Base-by-base conservation (phyloP, 169 alveolate genomes). In the Theileria luwenshuni region DNA sequence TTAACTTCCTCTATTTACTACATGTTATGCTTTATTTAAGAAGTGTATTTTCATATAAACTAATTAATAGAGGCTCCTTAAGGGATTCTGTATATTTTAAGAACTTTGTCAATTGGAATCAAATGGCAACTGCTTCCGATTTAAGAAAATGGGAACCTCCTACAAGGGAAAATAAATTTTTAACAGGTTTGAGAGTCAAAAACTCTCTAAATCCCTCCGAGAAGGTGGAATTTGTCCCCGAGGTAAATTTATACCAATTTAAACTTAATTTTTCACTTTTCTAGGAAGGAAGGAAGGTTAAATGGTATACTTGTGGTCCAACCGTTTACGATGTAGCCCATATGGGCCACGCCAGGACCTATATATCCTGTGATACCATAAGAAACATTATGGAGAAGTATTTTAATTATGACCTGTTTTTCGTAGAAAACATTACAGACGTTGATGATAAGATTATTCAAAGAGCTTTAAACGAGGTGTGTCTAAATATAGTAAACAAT, bases 301-400 rank as follows among this genome's bases (percentile, higher is more conserved):
- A 73, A 49, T 92, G 98, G 98, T 94, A 94, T 60, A 93, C 93
- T 83, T 95, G 98, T 76, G 98, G 98, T 0, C 98, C 98, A 27
- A 95, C 98, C 0, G 99, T 98, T 2, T 98, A 98, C 91, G 99
- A 96, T 79, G 89, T 96, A 42, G 97, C 99, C 1, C 99, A 98
- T 91, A 84, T 98, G 84, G 99, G 99, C 0, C 99, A 98, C 84
- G 99, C 99, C 13, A 91, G 99, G 69, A 96, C 99, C 17, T 97
- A 97, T 79, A 90, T 98, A 30, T 91, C 97, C 47, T 95, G 95
- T 69, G 99, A 98, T 86, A 94, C 96, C 35, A 92, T 97, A 28
- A 90, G 98, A 74, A 94, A 99, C 75, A 92, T 97, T 5, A 62
- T 97, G 90, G 86, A 90, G 48, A 96, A 95, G 70, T 97, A 96